Evolutionary conservation across 495 filamentous ascomycete species (phyloP), one percentile per base, ranked within the genome.

Genomic region (Aspergillus nanangensis): DNA sequence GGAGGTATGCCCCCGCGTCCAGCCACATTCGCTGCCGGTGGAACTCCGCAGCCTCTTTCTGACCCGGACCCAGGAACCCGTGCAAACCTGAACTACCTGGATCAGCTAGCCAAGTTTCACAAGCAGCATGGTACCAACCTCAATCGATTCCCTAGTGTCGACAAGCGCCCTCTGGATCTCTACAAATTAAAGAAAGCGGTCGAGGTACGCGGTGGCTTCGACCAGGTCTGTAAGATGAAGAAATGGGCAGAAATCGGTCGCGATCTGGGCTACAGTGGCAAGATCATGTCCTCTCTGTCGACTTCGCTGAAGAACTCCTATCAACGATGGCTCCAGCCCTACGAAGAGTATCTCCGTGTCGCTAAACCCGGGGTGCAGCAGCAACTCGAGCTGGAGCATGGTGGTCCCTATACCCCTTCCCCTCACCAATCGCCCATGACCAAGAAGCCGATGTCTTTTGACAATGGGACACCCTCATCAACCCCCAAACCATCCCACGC

Each of bases 281-380:
- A 99, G 69, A 99, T 99, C 53, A 99, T 99, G 93, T 97, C 94
- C 0, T 97, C 94, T n/a, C 67, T 99, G 33, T 99, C 93, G 9
- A 99, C 93, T 1, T 97, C 94, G 17, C 79, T 99, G 41, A 99
- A 97, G 66, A 99, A 97, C 57, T 97, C 94, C 5, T 99, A 93
- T 57, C 88, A 95, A 60, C 81, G 89, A 61, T 99, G 92, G 83
- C 81, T 99, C 9, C 85, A 88, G 57, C 93, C 93, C 0, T 99
- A 96, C 60, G 93, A 99, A 67, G 90, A 96, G 50, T 99, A 95
- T 60, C 75, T 99, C 21, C 80, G 85, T 35, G 73, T 90, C 23
- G 92, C 90, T 33, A 99, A 96, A 64, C 93, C 94, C 4, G 88
- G 90, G n/a, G 90, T 99, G 2, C 92, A 96, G 52, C 89, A 95